A percentile compares a stretch with the other conserved stretches of the same genome.
phyloP scores from a whole-genome alignment of 108 stramenopile genomes.

The Heterococcus sp. region DNA sequence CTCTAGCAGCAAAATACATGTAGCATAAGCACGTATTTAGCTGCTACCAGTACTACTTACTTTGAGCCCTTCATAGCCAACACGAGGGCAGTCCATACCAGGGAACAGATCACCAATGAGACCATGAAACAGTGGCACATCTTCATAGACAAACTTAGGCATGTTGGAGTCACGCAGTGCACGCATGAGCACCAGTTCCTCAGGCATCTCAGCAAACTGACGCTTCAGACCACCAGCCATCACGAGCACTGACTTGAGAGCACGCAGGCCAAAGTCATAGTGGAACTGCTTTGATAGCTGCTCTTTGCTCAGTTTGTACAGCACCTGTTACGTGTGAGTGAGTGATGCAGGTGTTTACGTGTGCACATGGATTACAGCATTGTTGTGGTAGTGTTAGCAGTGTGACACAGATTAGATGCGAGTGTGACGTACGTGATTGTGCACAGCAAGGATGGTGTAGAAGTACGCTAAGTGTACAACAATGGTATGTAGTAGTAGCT shows the following conservation, averaged over 20 bases:
- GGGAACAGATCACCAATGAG: constrained; percentile 71
- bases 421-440: too few species aligned
- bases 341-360: too few species aligned
- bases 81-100: constrained; percentile 67
- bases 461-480: too few species aligned
- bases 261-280: constrained; percentile 73
- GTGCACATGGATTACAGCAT: too few species aligned
- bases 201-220: constrained; percentile 66
- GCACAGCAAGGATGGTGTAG: too few species aligned
- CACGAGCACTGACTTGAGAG: constrained; percentile 87
- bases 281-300: constrained; percentile 72
- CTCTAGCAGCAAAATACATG: too few species aligned
- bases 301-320: constrained; percentile 68
- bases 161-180: constrained; percentile 70
- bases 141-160: constrained; percentile 74
- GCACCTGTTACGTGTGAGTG: constrained; percentile 75
- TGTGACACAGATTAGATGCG: too few species aligned
- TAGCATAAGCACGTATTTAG: too few species aligned
- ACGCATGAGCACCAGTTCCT: constrained; percentile 70
- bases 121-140: constrained; percentile 67
- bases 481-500: too few species aligned
- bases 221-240: constrained; percentile 99
- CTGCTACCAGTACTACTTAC: too few species aligned
- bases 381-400: too few species aligned
- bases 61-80: constrained; percentile 66